Evolutionary conservation across 1,284 basidiomycete species (phyloP), one percentile per base, ranked within the genome.

Genomic region (Agaricales sp.): DNA sequence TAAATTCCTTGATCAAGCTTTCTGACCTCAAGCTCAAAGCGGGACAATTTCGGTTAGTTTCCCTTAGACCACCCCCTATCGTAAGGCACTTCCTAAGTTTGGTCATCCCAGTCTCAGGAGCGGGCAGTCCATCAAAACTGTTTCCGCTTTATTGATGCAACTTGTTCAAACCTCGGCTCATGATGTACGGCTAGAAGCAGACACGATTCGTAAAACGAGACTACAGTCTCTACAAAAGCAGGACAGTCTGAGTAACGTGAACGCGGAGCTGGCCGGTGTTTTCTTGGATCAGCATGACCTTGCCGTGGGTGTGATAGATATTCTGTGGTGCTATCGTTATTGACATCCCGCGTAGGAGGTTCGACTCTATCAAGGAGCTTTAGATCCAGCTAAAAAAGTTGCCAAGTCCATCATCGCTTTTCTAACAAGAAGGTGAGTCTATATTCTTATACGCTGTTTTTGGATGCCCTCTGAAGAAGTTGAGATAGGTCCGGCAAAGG

Each of bases 141-240:
- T 95, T 19, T 94, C 89, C 2, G 94, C 95, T 0, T 70, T 99
- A 1, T 71, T 99, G 4, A 71, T 99, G 18, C 94, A 98, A 58
- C 82, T 99, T n/a, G 84, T 98, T 1, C 95, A 99, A 60, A 93
- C 93, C 0, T 92, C 88, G 1, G 82, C 89, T 3, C 86, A 87
- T 54, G 88, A 90, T 54, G 79, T 92, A 19, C 73, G 81, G 13
- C 61, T 81, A 3, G 71, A 77, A 37, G 82, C 82, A 1, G 69
- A 69, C 52, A 74, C 68, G 45, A 73, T 89, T 30, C 75, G 74
- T 16, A 80, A 80, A 53, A 67, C 70, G 30, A 74, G 84, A 13
- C 75, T 82, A 57, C 76, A 79, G 56, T 71, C 70, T 1, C 57
- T 87, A 49, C 73, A 70, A 13, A 68, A 77, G 19, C 77, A 82